Evolutionary conservation across 495 filamentous ascomycete genomes (phyloP).

Genomic region (Hapsidospora chrysogenum): DNA sequence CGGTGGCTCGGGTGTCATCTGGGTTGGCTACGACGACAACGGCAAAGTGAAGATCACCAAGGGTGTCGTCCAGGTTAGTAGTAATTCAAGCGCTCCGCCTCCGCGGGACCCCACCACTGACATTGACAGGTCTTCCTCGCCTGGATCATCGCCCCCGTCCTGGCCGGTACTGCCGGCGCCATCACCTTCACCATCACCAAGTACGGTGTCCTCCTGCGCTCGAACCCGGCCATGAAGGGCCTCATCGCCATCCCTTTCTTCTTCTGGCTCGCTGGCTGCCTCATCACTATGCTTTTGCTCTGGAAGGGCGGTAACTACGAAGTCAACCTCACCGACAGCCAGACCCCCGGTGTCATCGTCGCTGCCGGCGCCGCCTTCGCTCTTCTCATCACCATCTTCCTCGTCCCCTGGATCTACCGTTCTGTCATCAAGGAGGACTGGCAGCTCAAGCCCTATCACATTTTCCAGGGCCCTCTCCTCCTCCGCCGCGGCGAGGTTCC

Average conservation of each 20-base stretch:
- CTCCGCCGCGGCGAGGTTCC: constrained; percentile 32
- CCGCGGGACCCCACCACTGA: too few species aligned
- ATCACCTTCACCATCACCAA: constrained; percentile 43
- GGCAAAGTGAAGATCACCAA: constrained; percentile 31
- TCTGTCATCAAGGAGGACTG: constrained; percentile 37
- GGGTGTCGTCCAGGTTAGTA: constrained; percentile 31
- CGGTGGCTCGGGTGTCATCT: constrained; percentile 32
- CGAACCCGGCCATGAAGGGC: constrained; percentile 37
- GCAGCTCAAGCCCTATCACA: constrained; percentile 38
- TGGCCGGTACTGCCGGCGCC: constrained; percentile 40
- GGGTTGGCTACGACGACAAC: constrained; percentile 33
- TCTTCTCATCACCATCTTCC: constrained; percentile 35
- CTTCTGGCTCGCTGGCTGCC: constrained; percentile 39
- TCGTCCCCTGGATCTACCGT: constrained; percentile 46
- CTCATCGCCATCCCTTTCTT: constrained; percentile 43
- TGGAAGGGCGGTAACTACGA: constrained; percentile 32
- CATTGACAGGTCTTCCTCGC: neutral
- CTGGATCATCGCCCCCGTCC: constrained; percentile 12
- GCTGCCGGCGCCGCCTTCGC: constrained; percentile 39
- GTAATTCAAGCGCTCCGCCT: too few species aligned
- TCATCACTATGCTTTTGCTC: constrained; percentile 49
- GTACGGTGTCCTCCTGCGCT: constrained; percentile 41
- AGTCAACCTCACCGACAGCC: constrained; percentile 28
- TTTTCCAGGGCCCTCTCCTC: constrained; percentile 39
- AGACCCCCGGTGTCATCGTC: constrained; percentile 37